These are phyloP conservation scores for Trifolium pratense DNA, from an alignment of 306 rosid species.

Conservation along the genomic window DNA sequence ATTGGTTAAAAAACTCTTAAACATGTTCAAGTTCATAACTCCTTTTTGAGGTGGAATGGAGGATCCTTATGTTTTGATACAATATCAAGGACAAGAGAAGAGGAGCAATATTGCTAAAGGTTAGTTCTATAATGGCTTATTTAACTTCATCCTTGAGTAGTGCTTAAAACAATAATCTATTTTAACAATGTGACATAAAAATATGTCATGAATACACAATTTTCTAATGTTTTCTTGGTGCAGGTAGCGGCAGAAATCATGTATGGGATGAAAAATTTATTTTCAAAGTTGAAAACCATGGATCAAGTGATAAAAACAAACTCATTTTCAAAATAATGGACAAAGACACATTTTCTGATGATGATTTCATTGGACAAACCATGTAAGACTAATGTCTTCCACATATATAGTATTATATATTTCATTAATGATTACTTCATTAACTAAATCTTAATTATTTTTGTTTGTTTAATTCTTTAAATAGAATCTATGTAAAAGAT, in stretches of 20 bases:
- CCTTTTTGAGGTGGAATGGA: constrained; percentile 57
- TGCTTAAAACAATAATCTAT: too few species aligned
- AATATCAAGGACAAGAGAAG: constrained; percentile 77
- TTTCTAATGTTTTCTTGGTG: constrained; percentile 14
- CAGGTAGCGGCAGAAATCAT: constrained; percentile 56
- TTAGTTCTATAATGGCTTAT: constrained; percentile 28
- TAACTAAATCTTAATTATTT: too few species aligned
- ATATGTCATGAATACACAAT: too few species aligned
- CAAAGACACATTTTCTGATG: constrained; percentile 59
- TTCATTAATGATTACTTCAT: too few species aligned
- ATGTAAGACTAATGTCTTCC: constrained; percentile 50
- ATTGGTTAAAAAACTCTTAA: too few species aligned
- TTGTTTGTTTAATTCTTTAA: background rate
- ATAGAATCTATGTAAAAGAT: constrained; percentile 54
- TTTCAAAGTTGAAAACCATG: constrained; percentile 64
- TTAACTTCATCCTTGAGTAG: background rate
- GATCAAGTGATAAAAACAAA: constrained; percentile 49
- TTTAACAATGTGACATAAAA: background rate
- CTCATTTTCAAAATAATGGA: constrained; percentile 72
- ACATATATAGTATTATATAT: background rate
- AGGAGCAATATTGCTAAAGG: constrained; percentile 70
- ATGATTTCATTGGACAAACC: constrained; percentile 70
- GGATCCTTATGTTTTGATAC: constrained; percentile 77
- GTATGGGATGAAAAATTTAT: constrained; percentile 71
- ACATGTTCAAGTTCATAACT: too few species aligned